Percentiles rank a stretch among this genome's conserved stretches.
Conservation (phyloP, 225 moss, liverwort and hornwort species). For the Polytrichum commune region DNA sequence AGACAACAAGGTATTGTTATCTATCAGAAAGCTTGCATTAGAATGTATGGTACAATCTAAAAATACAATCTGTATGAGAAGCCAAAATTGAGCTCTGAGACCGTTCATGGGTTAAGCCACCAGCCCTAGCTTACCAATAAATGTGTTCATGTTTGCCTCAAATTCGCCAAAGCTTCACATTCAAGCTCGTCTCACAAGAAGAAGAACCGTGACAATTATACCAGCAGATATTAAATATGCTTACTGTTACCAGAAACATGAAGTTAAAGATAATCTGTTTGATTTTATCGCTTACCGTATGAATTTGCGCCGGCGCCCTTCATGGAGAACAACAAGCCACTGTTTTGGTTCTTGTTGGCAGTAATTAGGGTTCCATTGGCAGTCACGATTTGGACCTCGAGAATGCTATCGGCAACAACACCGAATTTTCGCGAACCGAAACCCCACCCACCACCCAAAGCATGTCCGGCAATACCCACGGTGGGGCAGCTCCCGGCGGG, state of each 20-base stretch:
- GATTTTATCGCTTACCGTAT: slow-evolving; percentile 26
- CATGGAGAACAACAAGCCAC: slow-evolving; percentile 43
- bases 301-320: slow-evolving; percentile 69
- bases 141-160: background rate
- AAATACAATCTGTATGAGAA: too few species aligned
- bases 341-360: slow-evolving; percentile 32
- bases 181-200: background rate
- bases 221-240: background rate
- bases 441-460: slow-evolving; percentile 66
- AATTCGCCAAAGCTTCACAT: background rate
- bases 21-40: too few species aligned
- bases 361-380: slow-evolving; percentile 33
- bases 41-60: too few species aligned
- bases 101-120: too few species aligned
- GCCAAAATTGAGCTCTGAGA: too few species aligned
- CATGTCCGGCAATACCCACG: slow-evolving; percentile 68
- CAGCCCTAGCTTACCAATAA: too few species aligned
- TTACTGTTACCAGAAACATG: background rate
- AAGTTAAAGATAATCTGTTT: too few species aligned
- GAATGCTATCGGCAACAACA: slow-evolving; percentile 38
- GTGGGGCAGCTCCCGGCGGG: slow-evolving; percentile 59
- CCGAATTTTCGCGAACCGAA: slow-evolving; percentile 50
- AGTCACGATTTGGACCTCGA: slow-evolving; percentile 33
- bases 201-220: background rate
- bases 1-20: too few species aligned